These are phyloP conservation scores for Suillus placidus DNA, from an alignment of 768 basidiomycete genomes.

Conservation along the genomic window DNA sequence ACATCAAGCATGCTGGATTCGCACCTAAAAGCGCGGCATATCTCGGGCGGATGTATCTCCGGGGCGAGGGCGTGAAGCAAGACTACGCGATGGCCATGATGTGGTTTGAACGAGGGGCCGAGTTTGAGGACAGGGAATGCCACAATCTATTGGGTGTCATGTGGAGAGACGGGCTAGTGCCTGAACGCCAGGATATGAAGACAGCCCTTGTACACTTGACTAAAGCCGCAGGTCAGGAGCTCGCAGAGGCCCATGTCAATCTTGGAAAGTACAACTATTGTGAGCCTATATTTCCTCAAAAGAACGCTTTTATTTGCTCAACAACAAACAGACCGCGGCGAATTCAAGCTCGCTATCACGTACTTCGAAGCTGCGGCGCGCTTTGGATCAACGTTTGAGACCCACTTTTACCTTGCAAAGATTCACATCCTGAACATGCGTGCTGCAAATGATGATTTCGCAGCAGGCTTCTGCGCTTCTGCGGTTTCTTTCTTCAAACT, in stretches of 20 bases:
- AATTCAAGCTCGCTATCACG: conserved; percentile 62
- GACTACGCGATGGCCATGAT: conserved; percentile 79
- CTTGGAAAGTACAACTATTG: conserved; percentile 80
- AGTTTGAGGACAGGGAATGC: conserved; percentile 83
- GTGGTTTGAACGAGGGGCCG: conserved; percentile 91
- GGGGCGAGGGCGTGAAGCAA: conserved; percentile 87
- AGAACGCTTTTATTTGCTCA: conserved; percentile 11
- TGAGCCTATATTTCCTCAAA: conserved; percentile 30
- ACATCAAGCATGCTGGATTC: conserved; percentile 51
- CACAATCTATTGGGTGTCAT: conserved; percentile 92
- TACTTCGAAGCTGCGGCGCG: conserved; percentile 86
- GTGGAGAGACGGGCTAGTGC: conserved; percentile 83
- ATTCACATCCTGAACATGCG: conserved; percentile 67
- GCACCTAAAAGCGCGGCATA: conserved; percentile 86
- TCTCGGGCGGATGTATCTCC: conserved; percentile 89
- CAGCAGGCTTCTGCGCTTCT: conserved; percentile 80
- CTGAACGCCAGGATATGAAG: conserved; percentile 65
- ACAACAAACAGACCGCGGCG: conserved; percentile 59
- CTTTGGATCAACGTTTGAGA: conserved; percentile 90
- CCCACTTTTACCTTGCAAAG: conserved; percentile 90
- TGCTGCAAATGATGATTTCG: conserved; percentile 43
- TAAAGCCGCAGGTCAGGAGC: conserved; percentile 81
- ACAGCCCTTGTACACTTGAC: conserved; percentile 70
- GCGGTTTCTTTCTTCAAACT: conserved; percentile 94
- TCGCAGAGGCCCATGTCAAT: conserved; percentile 92